Base-by-base conservation (phyloP, 2,329 filamentous ascomycete genomes). In the Phyllosticta citriasiana region DNA sequence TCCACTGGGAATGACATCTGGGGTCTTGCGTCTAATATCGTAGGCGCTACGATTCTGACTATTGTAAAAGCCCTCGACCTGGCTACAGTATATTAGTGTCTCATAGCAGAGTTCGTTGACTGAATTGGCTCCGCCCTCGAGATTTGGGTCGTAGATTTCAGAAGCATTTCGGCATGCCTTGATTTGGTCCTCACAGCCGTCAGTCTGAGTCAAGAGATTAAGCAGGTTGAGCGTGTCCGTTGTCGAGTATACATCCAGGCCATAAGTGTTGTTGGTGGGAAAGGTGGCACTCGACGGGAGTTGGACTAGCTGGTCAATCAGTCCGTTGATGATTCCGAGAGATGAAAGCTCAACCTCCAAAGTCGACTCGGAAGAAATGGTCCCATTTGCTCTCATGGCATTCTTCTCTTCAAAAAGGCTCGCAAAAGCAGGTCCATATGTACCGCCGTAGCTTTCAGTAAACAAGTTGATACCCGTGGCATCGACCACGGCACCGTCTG, bases 241-340 rank as follows among this genome's bases (percentile, higher is more conserved):
- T 6, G 80, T 74, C 54, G 79, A 78, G 64, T 88, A 80, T 2
- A 81, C 77, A 64, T 82, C 68, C 61, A 88, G 79, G 8, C 80
- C 83, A 68, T 88, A 91, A 0, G 85, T 84, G 69, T 88, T 89
- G 68, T 84, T 82, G 62, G 78, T 78, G 9, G 82, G 82, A 70
- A 86, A 86, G 7, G 72, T 68, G 1, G 83, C 79, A 64, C 82
- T 84, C 66, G 74, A 82, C 2, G 82, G 80, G 3, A 77, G 76
- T 72, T 90, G 85, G 0, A 84, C 77, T 30, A 84, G 70, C 65
- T 82, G 78, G 67, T 91, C 88, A 40, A 91, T 76, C 65, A 86
- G 83, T 12, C 87, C 88, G 70, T 91, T 89, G 62, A 89, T 77
- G 62, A 91, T 87, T 24, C 87, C 87, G 0, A 91, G 72, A 0